Conservation (phyloP, 1,284 basidiomycete species). For the Xerocomus amazonicus region DNA sequence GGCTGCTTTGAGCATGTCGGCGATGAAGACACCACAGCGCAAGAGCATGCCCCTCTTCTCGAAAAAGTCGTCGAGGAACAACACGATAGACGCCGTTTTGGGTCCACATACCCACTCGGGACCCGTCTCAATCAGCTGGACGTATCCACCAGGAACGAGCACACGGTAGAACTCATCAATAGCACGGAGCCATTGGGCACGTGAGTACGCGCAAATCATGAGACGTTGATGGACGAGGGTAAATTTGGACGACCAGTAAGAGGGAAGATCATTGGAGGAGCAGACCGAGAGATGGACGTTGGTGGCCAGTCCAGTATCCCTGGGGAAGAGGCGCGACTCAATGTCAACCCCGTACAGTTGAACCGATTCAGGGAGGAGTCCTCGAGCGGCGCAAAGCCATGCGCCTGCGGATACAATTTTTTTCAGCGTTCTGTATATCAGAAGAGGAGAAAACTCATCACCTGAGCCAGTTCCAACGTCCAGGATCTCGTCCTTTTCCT, state of each 20-base stretch:
- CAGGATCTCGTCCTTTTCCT: conserved; percentile 20
- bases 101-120: conserved; percentile 18
- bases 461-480: conserved; percentile 26
- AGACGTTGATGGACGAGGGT: conserved; percentile 29
- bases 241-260: conserved; percentile 23
- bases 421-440: not conserved
- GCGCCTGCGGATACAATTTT: conserved; percentile 6
- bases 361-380: conserved; percentile 10
- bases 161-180: conserved; percentile 30
- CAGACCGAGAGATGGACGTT: conserved; percentile 19
- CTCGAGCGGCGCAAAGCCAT: conserved; percentile 21
- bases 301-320: not conserved
- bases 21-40: conserved; percentile 15
- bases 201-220: conserved; percentile 28
- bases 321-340: conserved; percentile 7
- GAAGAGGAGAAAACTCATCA: not conserved
- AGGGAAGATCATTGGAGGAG: conserved; percentile 18
- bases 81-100: conserved; percentile 2
- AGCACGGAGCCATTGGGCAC: conserved; percentile 24
- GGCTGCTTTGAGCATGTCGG: conserved; percentile 18
- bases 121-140: conserved; percentile 30
- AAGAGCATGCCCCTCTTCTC: conserved; percentile 13
- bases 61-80: conserved; percentile 20
- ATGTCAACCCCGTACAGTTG: conserved; percentile 25
- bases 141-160: conserved; percentile 29